Evolutionary conservation across 2,329 filamentous ascomycete genomes (phyloP).

Genomic region (Aureobasidium mangrovei): DNA sequence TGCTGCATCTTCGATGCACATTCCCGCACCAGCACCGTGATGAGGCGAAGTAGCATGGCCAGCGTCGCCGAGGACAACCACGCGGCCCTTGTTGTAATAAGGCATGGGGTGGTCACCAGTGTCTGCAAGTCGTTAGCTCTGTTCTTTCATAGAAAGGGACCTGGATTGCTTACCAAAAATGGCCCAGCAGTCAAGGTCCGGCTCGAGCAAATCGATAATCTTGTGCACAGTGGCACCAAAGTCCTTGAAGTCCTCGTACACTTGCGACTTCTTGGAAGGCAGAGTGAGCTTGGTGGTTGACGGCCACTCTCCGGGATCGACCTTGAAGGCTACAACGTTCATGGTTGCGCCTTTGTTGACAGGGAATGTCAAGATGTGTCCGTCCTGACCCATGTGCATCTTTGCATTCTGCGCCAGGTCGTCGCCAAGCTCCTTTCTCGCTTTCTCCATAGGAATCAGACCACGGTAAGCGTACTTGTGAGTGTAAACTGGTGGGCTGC

Average conservation of each 20-base stretch:
- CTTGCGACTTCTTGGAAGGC: conserved; percentile 20
- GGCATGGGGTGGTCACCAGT: conserved; percentile 29
- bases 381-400: conserved; percentile 28
- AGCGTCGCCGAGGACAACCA: conserved; percentile 33
- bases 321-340: conserved; percentile 24
- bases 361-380: conserved; percentile 53
- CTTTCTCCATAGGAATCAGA: conserved; percentile 51
- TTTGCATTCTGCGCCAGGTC: conserved; percentile 42
- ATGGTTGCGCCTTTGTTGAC: conserved; percentile 22
- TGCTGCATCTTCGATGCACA: conserved; percentile 25
- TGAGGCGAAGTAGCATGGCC: conserved; percentile 36
- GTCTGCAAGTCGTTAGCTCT: not conserved
- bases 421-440: conserved; percentile 40
- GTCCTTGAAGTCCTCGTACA: conserved; percentile 20
- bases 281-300: conserved; percentile 19
- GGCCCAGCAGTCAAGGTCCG: conserved; percentile 29
- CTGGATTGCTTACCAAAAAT: conserved; percentile 28
- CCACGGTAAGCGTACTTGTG: conserved; percentile 55
- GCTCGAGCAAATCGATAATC: conserved; percentile 20
- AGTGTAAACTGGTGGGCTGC: conserved; percentile 42
- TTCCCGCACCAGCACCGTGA: conserved; percentile 29
- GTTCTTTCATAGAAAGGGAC: not conserved
- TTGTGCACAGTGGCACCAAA: conserved; percentile 20
- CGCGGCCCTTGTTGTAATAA: conserved; percentile 27
- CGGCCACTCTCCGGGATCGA: conserved; percentile 19